Evolutionary conservation across 768 basidiomycete species (phyloP).

Genomic region (Collybiopsis luxurians): DNA sequence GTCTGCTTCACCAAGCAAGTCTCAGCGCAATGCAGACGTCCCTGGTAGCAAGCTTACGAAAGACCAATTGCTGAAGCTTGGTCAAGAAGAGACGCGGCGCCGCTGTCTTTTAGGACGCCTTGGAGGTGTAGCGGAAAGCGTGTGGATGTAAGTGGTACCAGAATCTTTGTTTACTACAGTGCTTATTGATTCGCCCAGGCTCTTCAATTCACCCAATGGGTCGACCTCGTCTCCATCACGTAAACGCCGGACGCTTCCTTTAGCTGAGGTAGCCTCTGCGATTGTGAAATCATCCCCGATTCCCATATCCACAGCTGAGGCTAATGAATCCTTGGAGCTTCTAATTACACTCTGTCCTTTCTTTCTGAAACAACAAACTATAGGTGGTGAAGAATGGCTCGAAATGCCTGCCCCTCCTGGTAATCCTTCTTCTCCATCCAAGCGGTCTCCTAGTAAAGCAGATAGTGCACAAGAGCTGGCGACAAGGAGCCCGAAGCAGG

Average conservation of each 20-base stretch:
- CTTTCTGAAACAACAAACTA: slow-evolving; percentile 64
- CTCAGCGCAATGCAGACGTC: slow-evolving; percentile 31
- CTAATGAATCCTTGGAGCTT: slow-evolving; percentile 68
- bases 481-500: slow-evolving; percentile 68
- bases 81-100: slow-evolving; percentile 76
- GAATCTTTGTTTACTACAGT: slow-evolving; percentile 1
- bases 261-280: slow-evolving; percentile 62
- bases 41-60: slow-evolving; percentile 49
- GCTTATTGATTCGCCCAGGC: slow-evolving; percentile 36
- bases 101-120: slow-evolving; percentile 77
- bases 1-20: slow-evolving; percentile 63
- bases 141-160: slow-evolving; percentile 70
- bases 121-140: slow-evolving; percentile 78
- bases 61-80: slow-evolving; percentile 67
- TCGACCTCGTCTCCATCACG: slow-evolving; percentile 52
- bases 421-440: slow-evolving; percentile 22
- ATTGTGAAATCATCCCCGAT: slow-evolving; percentile 80
- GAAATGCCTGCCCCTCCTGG: slow-evolving; percentile 54
- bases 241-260: slow-evolving; percentile 70
- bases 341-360: slow-evolving; percentile 74
- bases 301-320: slow-evolving; percentile 75
- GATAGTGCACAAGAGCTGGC: slow-evolving; percentile 61
- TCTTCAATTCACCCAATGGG: slow-evolving; percentile 65
- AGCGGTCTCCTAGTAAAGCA: slow-evolving; percentile 47
- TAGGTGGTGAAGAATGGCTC: slow-evolving; percentile 57